Base-by-base conservation (phyloP, 345 rosid genomes). In the Moricandia arvensis region DNA sequence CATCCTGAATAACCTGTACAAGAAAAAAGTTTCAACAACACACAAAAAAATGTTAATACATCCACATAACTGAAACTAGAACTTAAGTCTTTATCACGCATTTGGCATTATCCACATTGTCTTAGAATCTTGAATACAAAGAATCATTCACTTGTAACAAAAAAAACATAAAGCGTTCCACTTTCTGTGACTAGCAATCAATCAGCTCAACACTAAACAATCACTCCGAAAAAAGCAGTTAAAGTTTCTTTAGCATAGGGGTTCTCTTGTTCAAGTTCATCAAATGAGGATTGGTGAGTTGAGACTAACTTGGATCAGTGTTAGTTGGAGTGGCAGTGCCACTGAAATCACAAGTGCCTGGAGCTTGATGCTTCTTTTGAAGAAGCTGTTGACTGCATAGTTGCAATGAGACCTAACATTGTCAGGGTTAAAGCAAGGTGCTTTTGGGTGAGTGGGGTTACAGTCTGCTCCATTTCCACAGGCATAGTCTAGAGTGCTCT, bases 401-500 rank as follows among this genome's bases (percentile, higher is more conserved):
- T 58, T 82, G 79, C 97, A 95, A 69, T 94, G 98, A 43, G 93
- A 78, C 75, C 76, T 86, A 43, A 92, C 91, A 27, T 80, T 85
- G 87, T 89, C 88, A 58, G 99, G 97, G 54, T 79, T 75, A 80
- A 68, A 95, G 70, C 99, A 95, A 54, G 84, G 67, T 6, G 87
- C 91, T 35, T 72, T 87, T 58, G 82, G 66, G 65, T 86, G 88
- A 75, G 75, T 64, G n/a, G 96, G 96, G 66, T 34, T 67, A 76
- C 99, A 95, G 77, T 95, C 99, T 26, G 99, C 98, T 13, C 99
- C 99, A 66, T 90, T 88, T 27, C 99, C 97, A 80, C 99, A 95
- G 0, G 99, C 98, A 76, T 88, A 95, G 85, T 95, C 99, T 78
- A 95, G 57, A 5, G 97, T 79, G 69, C 79, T 83, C 77, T 95